Base-by-base conservation (phyloP, 2,329 filamentous ascomycete species). In the Clarireedia sp. region DNA sequence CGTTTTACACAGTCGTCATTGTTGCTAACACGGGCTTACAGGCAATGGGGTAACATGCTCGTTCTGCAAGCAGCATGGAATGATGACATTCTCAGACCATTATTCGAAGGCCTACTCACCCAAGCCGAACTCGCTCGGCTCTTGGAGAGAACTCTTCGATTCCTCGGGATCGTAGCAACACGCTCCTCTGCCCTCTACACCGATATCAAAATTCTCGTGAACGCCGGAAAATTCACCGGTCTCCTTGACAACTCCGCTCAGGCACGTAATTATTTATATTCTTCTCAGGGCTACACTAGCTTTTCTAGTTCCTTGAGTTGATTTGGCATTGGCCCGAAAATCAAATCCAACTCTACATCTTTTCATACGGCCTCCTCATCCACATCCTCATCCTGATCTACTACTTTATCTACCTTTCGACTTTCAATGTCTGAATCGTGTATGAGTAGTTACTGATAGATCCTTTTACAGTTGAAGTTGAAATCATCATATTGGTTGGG, bases 21-120 rank as follows among this genome's bases (percentile, higher is more conserved):
- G 19, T 51, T 56, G 60, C 63, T 70, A 64, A 66, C 62, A 36
- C 21, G 14, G 1, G 23, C 41, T 33, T 57, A 46, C 46, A 95
- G 91, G 5, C 94, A 99, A 89, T 99, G 95, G 75, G 92, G 94
- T 57, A 97, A 97, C 68, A 82, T 96, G 66, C 77, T 97, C 48
- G 89, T 95, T n/a, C 80, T 99, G 2, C 83, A 89, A 24, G 90
- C 92, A 1, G 87, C 86, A 3, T 91, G 83, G 70, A 80, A 78
- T 59, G 87, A 92, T 47, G 78, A 75, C 4, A 72, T 78, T 24
- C 78, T 95, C 1, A 72, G 72, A 5, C 78, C 75, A 8, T 71
- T 77, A 24, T 77, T 94, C 1, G 72, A 73, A 1, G 68, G 73
- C 5, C 79, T 82, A 29, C 77, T 95, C 19, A 70, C 81, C 3